Evolutionary conservation across 768 basidiomycete species (phyloP).

Genomic region (Lactarius sanguifluus): DNA sequence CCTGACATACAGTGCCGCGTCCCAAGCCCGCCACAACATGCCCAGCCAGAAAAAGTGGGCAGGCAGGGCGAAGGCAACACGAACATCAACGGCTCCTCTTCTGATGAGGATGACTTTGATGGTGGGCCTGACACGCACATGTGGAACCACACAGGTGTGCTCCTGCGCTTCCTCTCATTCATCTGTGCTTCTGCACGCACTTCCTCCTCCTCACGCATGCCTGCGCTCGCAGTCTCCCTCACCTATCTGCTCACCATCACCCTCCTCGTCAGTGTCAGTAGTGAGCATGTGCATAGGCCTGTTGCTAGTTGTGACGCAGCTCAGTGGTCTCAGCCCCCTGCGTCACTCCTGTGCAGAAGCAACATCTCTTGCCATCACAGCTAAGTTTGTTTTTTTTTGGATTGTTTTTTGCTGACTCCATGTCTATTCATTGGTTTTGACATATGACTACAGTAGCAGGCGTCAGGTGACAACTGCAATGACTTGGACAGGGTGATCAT

Average conservation of each 20-base stretch:
- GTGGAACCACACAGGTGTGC: constrained; percentile 35
- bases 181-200: constrained; percentile 24
- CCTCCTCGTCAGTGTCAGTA: constrained; percentile 23
- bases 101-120: constrained; percentile 24
- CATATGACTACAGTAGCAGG: too few relatives aligned
- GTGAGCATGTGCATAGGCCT: background rate
- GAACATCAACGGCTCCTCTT: constrained; percentile 22
- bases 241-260: constrained; percentile 6
- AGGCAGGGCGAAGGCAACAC: constrained; percentile 20
- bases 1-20: constrained; percentile 16
- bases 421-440: too few relatives aligned
- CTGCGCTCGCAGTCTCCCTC: constrained; percentile 16
- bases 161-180: too few relatives aligned
- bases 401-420: too few relatives aligned
- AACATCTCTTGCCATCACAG: too few relatives aligned
- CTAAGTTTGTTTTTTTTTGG: too few relatives aligned
- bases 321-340: too few relatives aligned
- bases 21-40: background rate
- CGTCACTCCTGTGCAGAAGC: too few relatives aligned
- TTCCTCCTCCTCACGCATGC: constrained; percentile 25
- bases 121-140: constrained; percentile 30
- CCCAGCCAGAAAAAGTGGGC: too few relatives aligned
- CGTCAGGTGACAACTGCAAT: too few relatives aligned
- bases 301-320: too few relatives aligned
- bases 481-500: too few relatives aligned